Evolutionary conservation across 129 eudicot species (phyloP), one percentile per base, ranked within the genome.

Genomic region (Glebionis coronaria): DNA sequence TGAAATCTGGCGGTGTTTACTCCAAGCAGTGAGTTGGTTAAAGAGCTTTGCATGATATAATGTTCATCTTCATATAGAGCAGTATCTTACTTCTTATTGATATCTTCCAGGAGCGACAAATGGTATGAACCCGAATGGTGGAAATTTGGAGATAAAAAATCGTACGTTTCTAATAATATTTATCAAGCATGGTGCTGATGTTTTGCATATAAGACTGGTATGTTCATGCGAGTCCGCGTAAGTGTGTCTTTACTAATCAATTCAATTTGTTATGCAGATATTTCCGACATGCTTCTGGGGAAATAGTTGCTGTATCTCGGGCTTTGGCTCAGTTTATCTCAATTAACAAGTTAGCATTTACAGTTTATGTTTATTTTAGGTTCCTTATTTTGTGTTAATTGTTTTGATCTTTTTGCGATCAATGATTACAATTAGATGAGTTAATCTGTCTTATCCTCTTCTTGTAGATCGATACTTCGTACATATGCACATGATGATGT

Each of bases 61-160:
- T 19, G 57, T 44, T 45, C 47, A 51, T 27, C 15, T 49, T 25
- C 19, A 45, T 54, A 7, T 15, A 25, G 11, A 35, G 6, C 47
- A 5, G 38, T 35, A 29, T 52, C 47, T 21, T 9, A 44, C 56
- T 69, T 19, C 5, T 69, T 13, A 25, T 28, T 80, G 35, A 23
- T 57, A 46, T 55, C 45, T n/a, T 68, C 11, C 80, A 90, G 97
- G 81, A 67, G 66, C 57, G 86, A 87, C 70, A 82, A 72, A 84
- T 90, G 97, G 97, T 87, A 90, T 72, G 97, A 90, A 79, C 97
- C 97, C 11, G 97, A 90, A 61, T 90, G 97, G 95, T 90, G 97
- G 97, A 90, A 90, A 74, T 90, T 90, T 55, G 97, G 97, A 51
- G 86, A 90, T 82, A 82, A 79, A 46, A 90, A 90, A 78, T 78